These are phyloP conservation scores for Endothia cerciana DNA, from an alignment of 2,329 filamentous ascomycete genomes.

Conservation along the genomic window DNA sequence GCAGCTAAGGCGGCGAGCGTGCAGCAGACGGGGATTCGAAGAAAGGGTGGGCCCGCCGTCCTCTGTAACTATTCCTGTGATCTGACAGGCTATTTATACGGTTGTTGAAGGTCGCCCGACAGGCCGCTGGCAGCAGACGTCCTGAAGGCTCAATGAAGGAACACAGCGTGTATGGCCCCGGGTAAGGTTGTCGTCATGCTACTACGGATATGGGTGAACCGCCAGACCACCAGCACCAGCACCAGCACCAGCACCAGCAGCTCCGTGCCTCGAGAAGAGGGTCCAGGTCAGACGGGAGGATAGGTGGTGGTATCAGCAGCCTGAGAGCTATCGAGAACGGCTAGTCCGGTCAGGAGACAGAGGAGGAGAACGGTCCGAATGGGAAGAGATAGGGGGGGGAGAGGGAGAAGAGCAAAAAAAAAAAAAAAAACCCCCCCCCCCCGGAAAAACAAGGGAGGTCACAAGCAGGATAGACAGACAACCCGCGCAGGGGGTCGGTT, in stretches of 20 bases:
- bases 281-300: not conserved
- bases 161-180: not conserved
- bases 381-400: not conserved
- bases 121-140: not conserved
- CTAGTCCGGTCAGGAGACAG: not conserved
- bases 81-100: constrained; percentile 8
- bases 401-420: not conserved
- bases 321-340: not conserved
- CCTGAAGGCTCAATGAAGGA: not conserved
- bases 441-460: not conserved
- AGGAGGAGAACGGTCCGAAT: too few relatives aligned
- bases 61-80: constrained; percentile 4
- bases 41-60: not conserved
- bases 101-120: not conserved
- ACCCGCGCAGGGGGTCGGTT: constrained; percentile 2
- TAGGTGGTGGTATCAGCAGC: constrained; percentile 1
- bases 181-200: not conserved
- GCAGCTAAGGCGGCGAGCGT: not conserved
- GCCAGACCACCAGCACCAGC: too few relatives aligned
- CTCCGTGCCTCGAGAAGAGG: constrained; percentile 2
- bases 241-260: too few relatives aligned
- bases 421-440: not conserved
- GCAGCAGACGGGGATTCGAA: not conserved
- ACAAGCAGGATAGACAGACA: not conserved
- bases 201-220: not conserved